Evolutionary conservation across 345 rosid species (phyloP), one percentile per base, ranked within the genome.

Genomic region (Moricandia moricandioides): DNA sequence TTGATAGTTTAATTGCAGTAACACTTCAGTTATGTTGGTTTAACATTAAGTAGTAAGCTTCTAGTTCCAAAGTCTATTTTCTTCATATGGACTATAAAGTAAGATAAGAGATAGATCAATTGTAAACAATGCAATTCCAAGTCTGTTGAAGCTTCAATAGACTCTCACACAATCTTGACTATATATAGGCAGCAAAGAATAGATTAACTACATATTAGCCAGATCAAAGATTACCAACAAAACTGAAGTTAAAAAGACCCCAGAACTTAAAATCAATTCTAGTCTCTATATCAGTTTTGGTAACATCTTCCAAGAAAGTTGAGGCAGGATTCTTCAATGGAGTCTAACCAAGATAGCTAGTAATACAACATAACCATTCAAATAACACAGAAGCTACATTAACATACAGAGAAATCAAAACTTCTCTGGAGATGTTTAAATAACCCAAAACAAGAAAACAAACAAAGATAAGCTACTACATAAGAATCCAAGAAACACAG

Each of bases 341-440:
- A 55, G n/a, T 55, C 6, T 10, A 18, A 54, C 58, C 12, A 11
- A 24, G 58, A 52, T 52, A 26, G 34, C 39, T 56, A 58, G 35
- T 65, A 13, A 57, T 26, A 67, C 27, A 59, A 59, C 21, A 21
- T 67, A 62, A 70, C 51, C 65, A 55, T 55, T 70, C 75, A 77
- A 37, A 58, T 65, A 59, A 61, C 37, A 72, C 16, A 63, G 35
- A 34, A 31, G 57, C 62, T 71, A 77, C 55, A 65, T 65, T 4
- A 71, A 65, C 62, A 70, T 64, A 64, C 59, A 70, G 51, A 72
- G 70, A 72, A 67, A 78, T 60, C 77, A 78, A 67, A 78, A 77
- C 62, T 57, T 70, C 43, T 77, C 71, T 58, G 66, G 9, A 59
- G 45, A 77, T 77, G 67, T 57, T 77, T 64, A 45, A 77, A 57